These are phyloP conservation scores for Magnaporthiopsis incrustans DNA, from an alignment of 2,329 filamentous ascomycete genomes.

Conservation along the genomic window DNA sequence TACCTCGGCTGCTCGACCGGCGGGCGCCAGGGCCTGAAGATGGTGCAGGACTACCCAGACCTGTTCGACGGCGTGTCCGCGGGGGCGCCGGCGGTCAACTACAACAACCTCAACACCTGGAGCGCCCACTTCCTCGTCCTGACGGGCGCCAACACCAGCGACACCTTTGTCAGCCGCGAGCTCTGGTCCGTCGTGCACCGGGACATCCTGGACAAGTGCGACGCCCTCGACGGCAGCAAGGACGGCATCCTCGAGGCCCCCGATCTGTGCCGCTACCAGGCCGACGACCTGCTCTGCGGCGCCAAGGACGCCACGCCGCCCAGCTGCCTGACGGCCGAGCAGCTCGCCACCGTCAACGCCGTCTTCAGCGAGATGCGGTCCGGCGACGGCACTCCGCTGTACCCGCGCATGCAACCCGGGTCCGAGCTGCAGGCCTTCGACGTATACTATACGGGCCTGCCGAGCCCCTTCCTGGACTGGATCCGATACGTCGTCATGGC, in stretches of 20 bases:
- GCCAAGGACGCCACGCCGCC: constrained; percentile 10
- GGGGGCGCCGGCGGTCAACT: constrained; percentile 33
- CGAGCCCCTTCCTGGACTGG: constrained; percentile 28
- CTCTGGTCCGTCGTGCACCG: constrained; percentile 23
- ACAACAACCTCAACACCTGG: constrained; percentile 24
- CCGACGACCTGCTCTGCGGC: constrained; percentile 6
- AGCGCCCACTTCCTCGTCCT: constrained; percentile 35
- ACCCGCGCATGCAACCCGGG: constrained; percentile 42
- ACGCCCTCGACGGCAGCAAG: constrained; percentile 9
- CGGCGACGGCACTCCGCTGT: constrained; percentile 35
- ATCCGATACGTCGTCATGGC: constrained; percentile 39
- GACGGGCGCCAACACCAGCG: constrained; percentile 20
- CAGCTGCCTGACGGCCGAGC: constrained; percentile 9
- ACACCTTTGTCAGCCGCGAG: constrained; percentile 22
- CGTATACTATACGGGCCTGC: constrained; percentile 27
- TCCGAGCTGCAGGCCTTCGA: constrained; percentile 33
- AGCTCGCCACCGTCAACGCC: constrained; percentile 7
- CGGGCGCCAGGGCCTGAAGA: constrained; percentile 49
- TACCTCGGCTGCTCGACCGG: constrained; percentile 53
- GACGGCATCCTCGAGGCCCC: constrained; percentile 12
- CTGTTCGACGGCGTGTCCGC: constrained; percentile 52
- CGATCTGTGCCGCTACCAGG: constrained; percentile 9
- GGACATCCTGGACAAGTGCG: constrained; percentile 11
- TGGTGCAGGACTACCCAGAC: constrained; percentile 42
- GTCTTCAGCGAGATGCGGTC: constrained; percentile 10